phyloP scores from a whole-genome alignment of 1,139 yeast genomes.

The Diutina sp. region DNA sequence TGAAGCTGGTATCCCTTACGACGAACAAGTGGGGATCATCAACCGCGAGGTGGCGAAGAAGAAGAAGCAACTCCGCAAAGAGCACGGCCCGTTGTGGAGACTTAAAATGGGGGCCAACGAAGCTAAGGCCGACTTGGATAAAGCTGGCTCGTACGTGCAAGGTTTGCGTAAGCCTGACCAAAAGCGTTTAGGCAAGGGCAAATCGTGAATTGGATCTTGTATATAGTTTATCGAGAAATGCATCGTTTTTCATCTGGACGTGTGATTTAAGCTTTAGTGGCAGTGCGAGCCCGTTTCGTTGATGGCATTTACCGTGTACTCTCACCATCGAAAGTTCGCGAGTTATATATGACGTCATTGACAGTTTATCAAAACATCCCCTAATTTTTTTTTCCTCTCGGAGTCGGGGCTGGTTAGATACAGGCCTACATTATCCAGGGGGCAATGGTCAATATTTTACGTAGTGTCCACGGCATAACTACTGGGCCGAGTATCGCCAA shows the following conservation, averaged over 20 bases:
- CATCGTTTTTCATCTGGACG: not conserved
- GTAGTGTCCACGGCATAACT: too few relatives aligned
- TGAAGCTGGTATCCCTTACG: conserved; percentile 64
- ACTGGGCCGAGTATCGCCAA: too few relatives aligned
- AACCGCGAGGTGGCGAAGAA: conserved; percentile 26
- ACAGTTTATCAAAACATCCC: not conserved
- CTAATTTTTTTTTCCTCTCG: not conserved
- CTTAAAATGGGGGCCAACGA: conserved; percentile 27
- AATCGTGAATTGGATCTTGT: not conserved
- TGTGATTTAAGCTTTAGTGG: not conserved
- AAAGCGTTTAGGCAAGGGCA: conserved; percentile 4
- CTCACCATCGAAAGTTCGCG: not conserved
- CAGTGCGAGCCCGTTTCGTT: not conserved
- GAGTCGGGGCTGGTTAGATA: not conserved
- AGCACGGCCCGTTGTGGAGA: conserved; percentile 29
- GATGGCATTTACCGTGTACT: not conserved
- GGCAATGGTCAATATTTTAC: not conserved
- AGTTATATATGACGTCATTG: not conserved
- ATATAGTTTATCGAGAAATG: not conserved
- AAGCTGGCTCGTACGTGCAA: conserved; percentile 10
- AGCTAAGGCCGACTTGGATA: conserved; percentile 17
- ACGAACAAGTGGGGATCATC: conserved; percentile 34
- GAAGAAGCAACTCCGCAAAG: conserved; percentile 22
- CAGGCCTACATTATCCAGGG: not conserved
- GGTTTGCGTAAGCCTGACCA: conserved; percentile 4